Base-by-base conservation (phyloP, 148 eudicot genomes). In the Camellia lanceoleosa region DNA sequence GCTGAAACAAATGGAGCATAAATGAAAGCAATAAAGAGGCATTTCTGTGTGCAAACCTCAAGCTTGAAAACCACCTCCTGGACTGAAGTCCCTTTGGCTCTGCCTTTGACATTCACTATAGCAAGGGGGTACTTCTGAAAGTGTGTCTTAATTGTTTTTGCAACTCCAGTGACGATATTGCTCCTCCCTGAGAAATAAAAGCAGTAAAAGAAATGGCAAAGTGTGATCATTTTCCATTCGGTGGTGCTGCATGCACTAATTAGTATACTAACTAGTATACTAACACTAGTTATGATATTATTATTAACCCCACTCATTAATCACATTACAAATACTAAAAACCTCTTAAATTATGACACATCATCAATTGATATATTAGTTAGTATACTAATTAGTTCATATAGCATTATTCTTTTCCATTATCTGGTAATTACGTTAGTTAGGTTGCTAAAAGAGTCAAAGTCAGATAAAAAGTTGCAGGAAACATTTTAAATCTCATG, bases 51-150 rank as follows among this genome's bases (percentile, higher is more conserved):
- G 79, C 94, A 78, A 56, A 96, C 97, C 99, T 96, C 94, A 71
- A 96, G 83, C 83, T 87, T 83, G 80, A 82, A 87, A 78, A 94
- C 90, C 80, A 96, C 86, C 84, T 96, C 98, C 84, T 86, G 93
- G 54, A 88, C 92, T 20, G 98, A 94, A 76, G 97, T 92, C 81
- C 97, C 99, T 84, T 92, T 90, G 68, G 97, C 98, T 85, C 98
- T 89, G 79, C 94, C 98, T 88, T 96, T 94, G 75, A 96, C 89
- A 83, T 92, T 94, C 67, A 96, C 95, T 55, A 96, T 90, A 51
- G 93, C 99, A 75, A 94, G 88, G 80, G 98, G 94, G 84, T 96
- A 78, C 84, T 89, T 92, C 86, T 89, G 82, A 80, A 96, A 96
- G 84, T 94, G 98, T 47, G 83, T 85, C 78, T 86, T 91, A 72